phyloP scores from a whole-genome alignment of 129 eudicot genomes.

The Ambrosia artemisiifolia region DNA sequence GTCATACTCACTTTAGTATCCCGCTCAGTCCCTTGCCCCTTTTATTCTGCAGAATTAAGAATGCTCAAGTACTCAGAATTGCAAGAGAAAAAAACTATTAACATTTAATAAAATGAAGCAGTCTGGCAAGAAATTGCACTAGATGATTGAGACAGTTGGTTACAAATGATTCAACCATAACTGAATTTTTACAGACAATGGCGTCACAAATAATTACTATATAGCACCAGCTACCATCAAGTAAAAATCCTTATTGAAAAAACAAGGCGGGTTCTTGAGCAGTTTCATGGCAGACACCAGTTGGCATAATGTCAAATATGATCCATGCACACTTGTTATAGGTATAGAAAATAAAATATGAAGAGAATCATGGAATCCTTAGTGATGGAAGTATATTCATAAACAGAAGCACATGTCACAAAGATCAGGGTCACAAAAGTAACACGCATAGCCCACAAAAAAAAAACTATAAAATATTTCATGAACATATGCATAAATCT shows the following conservation, averaged over 20 bases:
- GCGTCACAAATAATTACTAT: neutral
- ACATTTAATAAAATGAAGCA: neutral
- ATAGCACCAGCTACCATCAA: neutral
- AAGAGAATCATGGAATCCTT: neutral
- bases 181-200: neutral
- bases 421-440: neutral
- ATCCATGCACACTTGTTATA: neutral
- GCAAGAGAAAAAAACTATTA: conserved; percentile 7
- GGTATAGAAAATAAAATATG: neutral
- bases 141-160: neutral
- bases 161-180: neutral
- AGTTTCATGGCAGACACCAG: conserved; percentile 6
- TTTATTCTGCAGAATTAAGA: conserved; percentile 51
- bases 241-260: neutral
- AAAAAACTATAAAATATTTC: conserved; percentile 1
- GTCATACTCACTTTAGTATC: conserved; percentile 75
- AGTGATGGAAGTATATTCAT: neutral
- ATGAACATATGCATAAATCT: conserved; percentile 1
- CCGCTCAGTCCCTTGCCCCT: conserved; percentile 46
- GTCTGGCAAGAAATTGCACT: neutral
- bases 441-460: neutral
- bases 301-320: neutral
- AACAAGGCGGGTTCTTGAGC: neutral
- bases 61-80: conserved; percentile 23
- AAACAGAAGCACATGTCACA: neutral